These are phyloP conservation scores for Pseudocercospora vitis DNA, from an alignment of 2,329 filamentous ascomycete species.

Conservation along the genomic window DNA sequence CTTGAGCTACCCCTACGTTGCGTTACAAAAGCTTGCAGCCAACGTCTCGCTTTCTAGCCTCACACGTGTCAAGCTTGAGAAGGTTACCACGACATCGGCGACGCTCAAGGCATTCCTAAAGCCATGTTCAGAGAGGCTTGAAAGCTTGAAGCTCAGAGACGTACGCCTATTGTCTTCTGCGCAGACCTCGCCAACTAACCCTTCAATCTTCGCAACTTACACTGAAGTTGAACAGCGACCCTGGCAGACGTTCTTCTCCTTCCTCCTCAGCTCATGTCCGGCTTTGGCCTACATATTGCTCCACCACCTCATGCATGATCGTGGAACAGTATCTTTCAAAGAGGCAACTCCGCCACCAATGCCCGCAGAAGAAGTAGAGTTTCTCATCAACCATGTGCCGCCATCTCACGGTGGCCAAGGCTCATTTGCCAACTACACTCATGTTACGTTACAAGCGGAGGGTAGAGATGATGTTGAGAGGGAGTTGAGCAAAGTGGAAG, in stretches of 20 bases:
- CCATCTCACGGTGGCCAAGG: conserved; percentile 17
- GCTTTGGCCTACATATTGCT: conserved; percentile 32
- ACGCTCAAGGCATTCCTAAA: conserved; percentile 27
- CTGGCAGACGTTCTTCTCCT: conserved; percentile 32
- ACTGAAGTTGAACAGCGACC: conserved; percentile 21
- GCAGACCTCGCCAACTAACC: conserved; percentile 14
- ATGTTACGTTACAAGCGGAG: conserved; percentile 28
- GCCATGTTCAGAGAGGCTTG: conserved; percentile 24
- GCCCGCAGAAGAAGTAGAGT: conserved; percentile 17
- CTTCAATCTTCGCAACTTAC: conserved; percentile 10
- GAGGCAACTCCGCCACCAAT: conserved; percentile 19
- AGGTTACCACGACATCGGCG: conserved; percentile 28
- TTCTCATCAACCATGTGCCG: conserved; percentile 21
- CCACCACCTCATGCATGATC: conserved; percentile 31
- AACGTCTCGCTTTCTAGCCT: conserved; percentile 23
- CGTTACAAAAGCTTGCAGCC: conserved; percentile 21
- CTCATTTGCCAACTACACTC: conserved; percentile 27
- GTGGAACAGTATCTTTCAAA: conserved; percentile 30
- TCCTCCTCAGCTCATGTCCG: conserved; percentile 24
- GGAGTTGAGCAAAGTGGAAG: conserved; percentile 23
- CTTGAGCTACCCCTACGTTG: conserved; percentile 27
- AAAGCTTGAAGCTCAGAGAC: conserved; percentile 35
- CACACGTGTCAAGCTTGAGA: conserved; percentile 35
- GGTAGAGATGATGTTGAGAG: conserved; percentile 22
- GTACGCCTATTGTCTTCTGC: conserved; percentile 30